Conservation (phyloP, 345 rosid species). For the Citrus cavaleriei region DNA sequence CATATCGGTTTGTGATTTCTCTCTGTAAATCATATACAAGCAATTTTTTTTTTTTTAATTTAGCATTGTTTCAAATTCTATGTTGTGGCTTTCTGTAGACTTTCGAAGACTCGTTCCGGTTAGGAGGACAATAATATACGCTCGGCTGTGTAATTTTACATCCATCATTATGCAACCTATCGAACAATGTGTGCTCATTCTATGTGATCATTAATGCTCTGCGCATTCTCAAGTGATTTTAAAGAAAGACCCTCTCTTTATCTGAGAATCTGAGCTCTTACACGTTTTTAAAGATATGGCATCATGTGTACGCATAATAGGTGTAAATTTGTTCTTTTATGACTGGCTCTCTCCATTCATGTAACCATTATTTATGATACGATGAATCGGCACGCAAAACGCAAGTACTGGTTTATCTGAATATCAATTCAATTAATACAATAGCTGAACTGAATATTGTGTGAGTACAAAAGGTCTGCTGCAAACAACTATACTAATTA, state of each 20-base stretch:
- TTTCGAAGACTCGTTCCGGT: not conserved
- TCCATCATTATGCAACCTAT: not conserved
- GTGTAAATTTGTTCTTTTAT: not conserved
- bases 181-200: too few species aligned
- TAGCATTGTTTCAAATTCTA: conserved; percentile 16
- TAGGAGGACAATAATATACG: not conserved
- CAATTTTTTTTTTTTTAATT: not conserved
- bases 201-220: too few species aligned
- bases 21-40: conserved; percentile 33
- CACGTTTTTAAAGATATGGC: not conserved
- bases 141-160: not conserved
- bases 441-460: not conserved
- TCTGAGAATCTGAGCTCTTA: not conserved
- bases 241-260: not conserved
- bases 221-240: too few species aligned
- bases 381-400: not conserved
- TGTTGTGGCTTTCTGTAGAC: conserved; percentile 1
- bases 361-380: too few species aligned
- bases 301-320: not conserved
- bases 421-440: conserved; percentile 9
- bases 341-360: too few species aligned
- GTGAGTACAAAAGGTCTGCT: not conserved
- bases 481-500: not conserved
- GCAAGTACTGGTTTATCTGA: not conserved
- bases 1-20: conserved; percentile 30